Percentiles rank a stretch among this genome's conserved stretches.
Conservation (phyloP, 2,329 filamentous ascomycete genomes). For the Trichoderma guizhouense region DNA sequence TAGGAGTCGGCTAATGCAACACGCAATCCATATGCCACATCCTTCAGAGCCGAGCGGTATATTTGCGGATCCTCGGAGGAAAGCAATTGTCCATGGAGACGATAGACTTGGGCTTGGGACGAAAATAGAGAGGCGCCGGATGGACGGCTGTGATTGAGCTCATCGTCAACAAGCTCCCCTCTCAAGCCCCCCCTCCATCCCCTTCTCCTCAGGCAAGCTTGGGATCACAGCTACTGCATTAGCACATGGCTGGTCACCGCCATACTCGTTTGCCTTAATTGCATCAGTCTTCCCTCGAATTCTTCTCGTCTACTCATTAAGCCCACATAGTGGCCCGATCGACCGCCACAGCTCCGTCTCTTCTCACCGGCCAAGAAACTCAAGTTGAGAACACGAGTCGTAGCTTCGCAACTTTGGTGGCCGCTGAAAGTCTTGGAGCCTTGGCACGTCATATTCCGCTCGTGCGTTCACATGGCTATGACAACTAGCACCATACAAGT, state of each 20-base stretch:
- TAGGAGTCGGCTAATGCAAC: constrained; percentile 4
- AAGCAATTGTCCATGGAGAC: not conserved
- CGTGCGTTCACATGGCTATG: not conserved
- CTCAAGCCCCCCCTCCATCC: not conserved
- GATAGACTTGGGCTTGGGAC: not conserved
- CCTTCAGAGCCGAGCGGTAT: not conserved
- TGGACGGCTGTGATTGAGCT: not conserved
- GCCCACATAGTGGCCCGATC: not conserved
- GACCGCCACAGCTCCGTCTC: not conserved
- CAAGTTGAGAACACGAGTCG: not conserved
- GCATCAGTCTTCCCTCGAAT: not conserved
- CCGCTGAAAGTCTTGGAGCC: not conserved
- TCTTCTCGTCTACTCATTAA: not conserved
- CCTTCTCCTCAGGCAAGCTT: not conserved
- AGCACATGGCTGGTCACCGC: not conserved
- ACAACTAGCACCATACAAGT: not conserved
- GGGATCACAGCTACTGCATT: not conserved
- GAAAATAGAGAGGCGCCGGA: not conserved
- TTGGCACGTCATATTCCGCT: not conserved
- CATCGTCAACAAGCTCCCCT: not conserved
- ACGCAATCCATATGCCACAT: not conserved
- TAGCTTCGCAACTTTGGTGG: not conserved
- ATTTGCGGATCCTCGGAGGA: constrained; percentile 5
- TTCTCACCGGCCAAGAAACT: not conserved
- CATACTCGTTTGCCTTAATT: not conserved